Conservation (phyloP, 257 asterid genomes). For the Phtheirospermum japonicum region DNA sequence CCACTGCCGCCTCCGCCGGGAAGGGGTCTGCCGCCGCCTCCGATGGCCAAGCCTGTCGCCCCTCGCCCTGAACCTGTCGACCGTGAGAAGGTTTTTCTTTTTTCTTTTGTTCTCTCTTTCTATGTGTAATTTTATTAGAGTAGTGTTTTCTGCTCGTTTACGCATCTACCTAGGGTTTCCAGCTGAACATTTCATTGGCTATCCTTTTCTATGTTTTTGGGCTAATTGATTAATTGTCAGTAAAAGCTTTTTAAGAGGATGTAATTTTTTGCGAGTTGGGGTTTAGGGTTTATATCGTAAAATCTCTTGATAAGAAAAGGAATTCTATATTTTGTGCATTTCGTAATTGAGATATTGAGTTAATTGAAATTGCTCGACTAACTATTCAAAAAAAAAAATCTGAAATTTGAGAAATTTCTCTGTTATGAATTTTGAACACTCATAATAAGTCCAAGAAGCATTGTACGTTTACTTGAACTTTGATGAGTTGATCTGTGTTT, state of each 20-base stretch:
- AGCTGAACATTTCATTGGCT: neutral
- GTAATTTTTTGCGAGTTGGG: constrained; percentile 13
- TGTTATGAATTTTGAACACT: neutral
- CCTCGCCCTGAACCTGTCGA: constrained; percentile 64
- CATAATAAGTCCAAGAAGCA: neutral
- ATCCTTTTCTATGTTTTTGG: neutral
- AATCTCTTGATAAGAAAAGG: neutral
- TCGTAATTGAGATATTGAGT: constrained; percentile 6
- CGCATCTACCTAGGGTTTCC: constrained; percentile 19
- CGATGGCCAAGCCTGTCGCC: constrained; percentile 29
- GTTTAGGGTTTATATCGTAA: constrained; percentile 12
- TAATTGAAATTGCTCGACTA: neutral
- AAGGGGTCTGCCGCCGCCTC: constrained; percentile 61
- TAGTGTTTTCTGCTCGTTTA: neutral
- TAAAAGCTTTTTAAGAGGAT: constrained; percentile 11
- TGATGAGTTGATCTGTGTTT: neutral
- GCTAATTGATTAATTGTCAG: neutral
- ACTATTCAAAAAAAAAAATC: neutral
- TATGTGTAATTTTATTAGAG: neutral
- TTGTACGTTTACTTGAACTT: neutral
- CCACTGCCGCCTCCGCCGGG: constrained; percentile 49
- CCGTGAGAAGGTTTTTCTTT: constrained; percentile 64
- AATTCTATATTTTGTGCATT: neutral
- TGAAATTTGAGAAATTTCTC: neutral
- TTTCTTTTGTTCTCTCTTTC: neutral